Percentiles rank a stretch among this genome's conserved stretches.
Evolutionary conservation across 176 grass and related monocot genomes (phyloP).

Genomic region (Eragrostis curvula): DNA sequence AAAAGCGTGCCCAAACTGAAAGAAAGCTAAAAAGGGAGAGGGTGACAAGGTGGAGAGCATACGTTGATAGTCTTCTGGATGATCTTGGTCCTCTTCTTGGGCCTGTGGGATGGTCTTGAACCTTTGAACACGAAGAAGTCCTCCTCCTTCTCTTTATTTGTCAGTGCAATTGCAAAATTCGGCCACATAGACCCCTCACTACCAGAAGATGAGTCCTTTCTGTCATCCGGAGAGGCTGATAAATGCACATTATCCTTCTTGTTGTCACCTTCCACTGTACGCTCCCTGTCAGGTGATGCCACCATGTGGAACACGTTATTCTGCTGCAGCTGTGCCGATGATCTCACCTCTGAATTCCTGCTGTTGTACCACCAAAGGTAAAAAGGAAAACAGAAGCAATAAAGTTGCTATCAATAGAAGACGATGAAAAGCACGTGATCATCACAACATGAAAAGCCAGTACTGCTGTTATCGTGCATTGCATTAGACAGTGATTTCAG

Average conservation of each 20-base stretch:
- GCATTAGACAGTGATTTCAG: neutral
- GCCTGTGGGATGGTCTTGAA: conserved; percentile 75
- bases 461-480: neutral
- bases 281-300: conserved; percentile 39
- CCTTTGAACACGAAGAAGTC: conserved; percentile 87
- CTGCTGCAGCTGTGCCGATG: conserved; percentile 47
- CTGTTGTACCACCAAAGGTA: neutral
- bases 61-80: conserved; percentile 74
- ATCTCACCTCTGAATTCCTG: conserved; percentile 59
- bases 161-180: conserved; percentile 58
- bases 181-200: conserved; percentile 74
- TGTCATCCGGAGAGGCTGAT: conserved; percentile 42
- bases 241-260: conserved; percentile 27
- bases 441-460: neutral
- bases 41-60: neutral
- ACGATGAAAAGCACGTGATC: neutral
- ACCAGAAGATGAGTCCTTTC: conserved; percentile 65
- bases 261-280: conserved; percentile 1
- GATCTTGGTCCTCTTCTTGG: conserved; percentile 78
- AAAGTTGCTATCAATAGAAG: neutral
- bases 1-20: neutral
- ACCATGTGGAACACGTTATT: conserved; percentile 33
- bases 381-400: too few species aligned
- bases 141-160: conserved; percentile 91
- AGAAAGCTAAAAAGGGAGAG: neutral